Evolutionary conservation across 2,329 filamentous ascomycete genomes (phyloP).

Genomic region (Bipolaris gigantea): DNA sequence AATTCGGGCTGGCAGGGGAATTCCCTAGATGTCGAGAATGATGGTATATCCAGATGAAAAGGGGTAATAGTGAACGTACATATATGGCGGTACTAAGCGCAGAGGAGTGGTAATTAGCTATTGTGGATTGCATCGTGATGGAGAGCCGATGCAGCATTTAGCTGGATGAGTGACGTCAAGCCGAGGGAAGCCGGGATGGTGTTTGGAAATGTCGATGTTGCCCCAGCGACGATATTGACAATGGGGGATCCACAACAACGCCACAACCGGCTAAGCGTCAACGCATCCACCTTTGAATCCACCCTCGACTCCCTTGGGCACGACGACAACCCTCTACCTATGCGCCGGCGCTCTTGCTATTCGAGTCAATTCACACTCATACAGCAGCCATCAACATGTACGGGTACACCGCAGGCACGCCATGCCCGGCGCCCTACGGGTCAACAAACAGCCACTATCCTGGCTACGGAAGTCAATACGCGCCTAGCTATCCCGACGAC

Average conservation of each 20-base stretch:
- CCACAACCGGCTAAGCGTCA: conserved; percentile 18
- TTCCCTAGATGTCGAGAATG: conserved; percentile 53
- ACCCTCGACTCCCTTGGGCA: conserved; percentile 16
- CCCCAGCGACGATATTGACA: conserved; percentile 14
- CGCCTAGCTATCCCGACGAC: conserved; percentile 33
- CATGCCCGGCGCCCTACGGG: conserved; percentile 40
- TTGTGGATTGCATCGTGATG: neutral
- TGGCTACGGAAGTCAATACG: conserved; percentile 34
- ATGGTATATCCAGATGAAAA: neutral
- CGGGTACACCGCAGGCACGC: conserved; percentile 41
- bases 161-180: conserved; percentile 8
- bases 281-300: conserved; percentile 8
- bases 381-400: conserved; percentile 30
- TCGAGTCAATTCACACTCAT: conserved; percentile 1
- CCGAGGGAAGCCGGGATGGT: neutral
- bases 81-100: neutral
- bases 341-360: conserved; percentile 24
- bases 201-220: conserved; percentile 11
- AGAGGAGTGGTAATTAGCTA: neutral
- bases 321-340: conserved; percentile 7
- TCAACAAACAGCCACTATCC: conserved; percentile 30
- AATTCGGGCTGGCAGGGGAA: conserved; percentile 59
- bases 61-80: neutral
- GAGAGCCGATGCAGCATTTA: neutral
- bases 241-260: conserved; percentile 9